A percentile compares a stretch with the other conserved stretches of the same genome.
Conservation (phyloP, 2,329 filamentous ascomycete species). For the Pestalotiopsis sp. region DNA sequence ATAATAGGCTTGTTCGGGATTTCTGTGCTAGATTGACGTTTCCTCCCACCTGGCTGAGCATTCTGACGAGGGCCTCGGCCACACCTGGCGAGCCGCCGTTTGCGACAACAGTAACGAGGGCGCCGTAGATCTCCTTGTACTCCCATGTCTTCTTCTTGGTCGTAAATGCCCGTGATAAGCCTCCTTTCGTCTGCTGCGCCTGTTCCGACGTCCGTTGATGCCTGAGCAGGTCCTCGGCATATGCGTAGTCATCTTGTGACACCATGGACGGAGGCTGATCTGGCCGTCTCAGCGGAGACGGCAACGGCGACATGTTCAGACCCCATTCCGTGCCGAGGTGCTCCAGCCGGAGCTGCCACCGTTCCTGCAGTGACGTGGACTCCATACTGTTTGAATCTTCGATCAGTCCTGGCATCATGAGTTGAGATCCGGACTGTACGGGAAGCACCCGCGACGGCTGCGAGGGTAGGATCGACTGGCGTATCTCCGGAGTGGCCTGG, state of each 20-base stretch:
- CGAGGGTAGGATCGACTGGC: neutral
- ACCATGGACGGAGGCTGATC: slow-evolving; percentile 42
- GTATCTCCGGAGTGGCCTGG: neutral
- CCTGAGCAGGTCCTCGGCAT: slow-evolving; percentile 56
- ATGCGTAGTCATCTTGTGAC: slow-evolving; percentile 48
- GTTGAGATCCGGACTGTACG: neutral
- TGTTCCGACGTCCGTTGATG: slow-evolving; percentile 38
- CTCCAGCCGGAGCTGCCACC: slow-evolving; percentile 47
- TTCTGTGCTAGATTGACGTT: slow-evolving; percentile 50
- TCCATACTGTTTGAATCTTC: slow-evolving; percentile 21
- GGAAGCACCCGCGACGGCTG: neutral
- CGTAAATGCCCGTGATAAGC: slow-evolving; percentile 44
- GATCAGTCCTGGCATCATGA: slow-evolving; percentile 16
- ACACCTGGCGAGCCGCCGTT: slow-evolving; percentile 52
- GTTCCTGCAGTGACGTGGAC: slow-evolving; percentile 26
- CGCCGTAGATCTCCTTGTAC: slow-evolving; percentile 52
- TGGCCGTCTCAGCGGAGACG: slow-evolving; percentile 41
- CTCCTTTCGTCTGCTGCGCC: slow-evolving; percentile 36
- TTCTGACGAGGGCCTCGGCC: slow-evolving; percentile 54
- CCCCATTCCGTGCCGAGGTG: slow-evolving; percentile 52
- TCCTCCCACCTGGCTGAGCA: slow-evolving; percentile 49
- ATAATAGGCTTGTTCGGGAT: slow-evolving; percentile 47
- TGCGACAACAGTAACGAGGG: slow-evolving; percentile 48
- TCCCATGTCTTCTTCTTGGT: slow-evolving; percentile 53
- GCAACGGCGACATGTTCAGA: slow-evolving; percentile 39